Base-by-base conservation (phyloP, 2,329 filamentous ascomycete species). In the Diaporthe eres region DNA sequence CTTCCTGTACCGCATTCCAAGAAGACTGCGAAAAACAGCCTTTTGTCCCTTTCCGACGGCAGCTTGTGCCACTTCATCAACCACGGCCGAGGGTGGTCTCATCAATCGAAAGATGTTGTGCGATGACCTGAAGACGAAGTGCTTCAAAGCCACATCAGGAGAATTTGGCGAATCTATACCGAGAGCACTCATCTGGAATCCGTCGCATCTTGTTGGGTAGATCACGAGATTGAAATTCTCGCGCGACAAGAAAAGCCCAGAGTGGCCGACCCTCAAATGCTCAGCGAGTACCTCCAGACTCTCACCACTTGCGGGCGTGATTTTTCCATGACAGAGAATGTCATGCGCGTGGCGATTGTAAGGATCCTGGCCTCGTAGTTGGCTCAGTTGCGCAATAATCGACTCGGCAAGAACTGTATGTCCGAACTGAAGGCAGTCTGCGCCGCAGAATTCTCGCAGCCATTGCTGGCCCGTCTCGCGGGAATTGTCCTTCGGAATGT, bases 171-270 rank as follows among this genome's bases (percentile, higher is more conserved):
- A 76, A 31, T 77, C 76, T 19, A 75, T 75, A 6, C 78, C 80
- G 19, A 80, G 71, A 6, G 68, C 34, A 5, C 77, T 72, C 7
- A 76, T 65, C 44, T 75, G 67, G 83, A 85, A 87, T 0, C 82
- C 81, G 0, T 83, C 81, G 70, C 83, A 84, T 37, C 79, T 80
- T 2, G 81, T 75, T 1, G 86, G 84, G 68, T 86, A 86, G 0
- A 88, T 57, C 6, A 90, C 68, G 25, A 89, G 77, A 70, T 82
- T 85, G 44, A 81, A 84, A 15, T 81, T 75, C 5, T 80, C 77
- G 22, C 78, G 72, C 28, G 83, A 78, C 49, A 81, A 83, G 13
- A 86, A 79, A 1, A 87, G 77, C 0, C 84, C 87, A 4, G 85
- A 80, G 10, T 83, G 81, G 12, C 82, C 83, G 4, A 82, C 63